Evolutionary conservation across 441 rosid genomes (phyloP).

Genomic region (Viola pubescens): DNA sequence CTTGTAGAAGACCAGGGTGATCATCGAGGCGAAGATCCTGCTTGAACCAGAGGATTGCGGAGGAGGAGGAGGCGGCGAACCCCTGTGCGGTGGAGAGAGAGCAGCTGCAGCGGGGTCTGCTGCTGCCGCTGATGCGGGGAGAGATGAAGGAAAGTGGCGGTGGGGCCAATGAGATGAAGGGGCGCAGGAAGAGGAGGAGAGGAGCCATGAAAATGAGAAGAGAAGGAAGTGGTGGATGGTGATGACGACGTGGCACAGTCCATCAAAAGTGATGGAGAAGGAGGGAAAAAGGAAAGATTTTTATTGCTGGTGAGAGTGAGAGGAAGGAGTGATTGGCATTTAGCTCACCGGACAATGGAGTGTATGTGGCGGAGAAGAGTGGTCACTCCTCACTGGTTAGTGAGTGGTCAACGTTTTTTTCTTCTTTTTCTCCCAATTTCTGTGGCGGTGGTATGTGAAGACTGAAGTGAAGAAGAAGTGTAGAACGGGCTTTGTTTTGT

Average conservation of each 20-base stretch:
- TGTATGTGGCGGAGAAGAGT: slow-evolving; percentile 16
- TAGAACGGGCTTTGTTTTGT: too few species aligned
- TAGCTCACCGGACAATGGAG: too few species aligned
- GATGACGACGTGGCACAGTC: slow-evolving; percentile 16
- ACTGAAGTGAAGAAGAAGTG: too few species aligned
- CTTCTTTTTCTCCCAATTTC: too few species aligned
- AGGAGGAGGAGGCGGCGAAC: slow-evolving; percentile 6
- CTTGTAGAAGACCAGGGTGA: slow-evolving; percentile 67
- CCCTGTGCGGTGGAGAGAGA: slow-evolving; percentile 20
- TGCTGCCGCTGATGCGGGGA: slow-evolving; percentile 4
- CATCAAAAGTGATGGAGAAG: slow-evolving; percentile 20
- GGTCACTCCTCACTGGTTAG: neutral
- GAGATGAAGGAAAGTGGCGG: neutral
- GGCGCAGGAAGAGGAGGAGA: slow-evolving; percentile 28
- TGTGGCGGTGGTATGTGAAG: too few species aligned
- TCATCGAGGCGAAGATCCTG: slow-evolving; percentile 90
- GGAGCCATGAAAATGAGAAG: slow-evolving; percentile 38
- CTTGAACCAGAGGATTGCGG: slow-evolving; percentile 82
- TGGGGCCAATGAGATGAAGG: slow-evolving; percentile 16
- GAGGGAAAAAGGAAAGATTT: slow-evolving; percentile 3
- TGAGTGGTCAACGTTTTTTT: too few species aligned
- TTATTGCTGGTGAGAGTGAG: neutral
- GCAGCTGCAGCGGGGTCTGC: slow-evolving; percentile 17
- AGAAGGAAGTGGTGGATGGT: slow-evolving; percentile 1
- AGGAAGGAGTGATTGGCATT: neutral